Percentiles rank a stretch among this genome's conserved stretches.
These are phyloP conservation scores for Phytophthora hibernalis DNA, from an alignment of 352 stramenopile genomes.

Conservation along the genomic window DNA sequence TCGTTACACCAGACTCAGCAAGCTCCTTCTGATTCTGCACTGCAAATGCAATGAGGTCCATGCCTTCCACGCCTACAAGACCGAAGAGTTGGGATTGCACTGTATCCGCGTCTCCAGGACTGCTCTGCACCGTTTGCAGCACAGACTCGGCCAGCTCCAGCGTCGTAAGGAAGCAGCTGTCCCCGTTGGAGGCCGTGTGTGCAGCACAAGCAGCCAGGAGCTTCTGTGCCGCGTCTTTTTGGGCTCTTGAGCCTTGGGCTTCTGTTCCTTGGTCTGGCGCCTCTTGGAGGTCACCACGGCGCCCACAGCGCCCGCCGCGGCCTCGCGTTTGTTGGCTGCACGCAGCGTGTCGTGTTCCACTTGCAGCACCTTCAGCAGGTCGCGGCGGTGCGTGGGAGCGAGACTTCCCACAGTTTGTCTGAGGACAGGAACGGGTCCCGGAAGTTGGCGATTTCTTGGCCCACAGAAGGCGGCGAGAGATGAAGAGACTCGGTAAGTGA, in stretches of 20 bases:
- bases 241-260: constrained; percentile 34
- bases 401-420: constrained; percentile 40
- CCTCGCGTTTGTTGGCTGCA: constrained; percentile 62
- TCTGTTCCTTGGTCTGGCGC: constrained; percentile 29
- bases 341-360: constrained; percentile 64
- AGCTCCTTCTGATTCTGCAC: constrained; percentile 60
- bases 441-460: constrained; percentile 25
- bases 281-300: constrained; percentile 59
- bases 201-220: constrained; percentile 54
- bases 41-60: constrained; percentile 85
- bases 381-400: constrained; percentile 32
- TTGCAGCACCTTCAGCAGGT: constrained; percentile 58
- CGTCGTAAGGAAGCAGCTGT: constrained; percentile 63
- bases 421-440: constrained; percentile 45
- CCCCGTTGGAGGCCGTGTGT: constrained; percentile 42
- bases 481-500: constrained; percentile 8
- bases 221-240: constrained; percentile 43
- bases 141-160: constrained; percentile 76
- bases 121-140: constrained; percentile 68
- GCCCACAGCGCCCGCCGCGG: constrained; percentile 46
- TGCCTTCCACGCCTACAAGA: constrained; percentile 85
- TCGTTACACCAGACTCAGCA: constrained; percentile 30
- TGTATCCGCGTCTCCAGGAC: constrained; percentile 56
- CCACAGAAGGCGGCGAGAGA: neutral
- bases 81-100: constrained; percentile 83